These are phyloP conservation scores for Letharia columbiana DNA, from an alignment of 495 filamentous ascomycete genomes.

Conservation along the genomic window DNA sequence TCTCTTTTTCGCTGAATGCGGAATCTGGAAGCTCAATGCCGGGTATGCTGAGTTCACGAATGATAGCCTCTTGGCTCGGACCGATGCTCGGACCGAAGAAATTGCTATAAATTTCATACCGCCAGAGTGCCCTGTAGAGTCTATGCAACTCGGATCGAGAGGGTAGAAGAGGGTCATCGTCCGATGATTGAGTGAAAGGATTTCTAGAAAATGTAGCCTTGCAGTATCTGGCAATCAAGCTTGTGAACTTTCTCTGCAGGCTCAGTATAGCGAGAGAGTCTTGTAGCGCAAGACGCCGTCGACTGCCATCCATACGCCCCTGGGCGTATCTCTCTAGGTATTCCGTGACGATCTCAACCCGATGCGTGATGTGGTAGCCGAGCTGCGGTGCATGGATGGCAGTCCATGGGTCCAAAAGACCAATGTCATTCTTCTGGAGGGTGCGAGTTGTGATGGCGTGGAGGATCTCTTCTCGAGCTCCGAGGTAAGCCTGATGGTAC, in stretches of 20 bases:
- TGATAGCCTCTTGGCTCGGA: too few relatives aligned
- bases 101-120: neutral
- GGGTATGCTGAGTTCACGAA: neutral
- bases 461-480: neutral
- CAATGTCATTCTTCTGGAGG: neutral
- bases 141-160: neutral
- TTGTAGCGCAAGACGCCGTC: neutral
- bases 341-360: neutral
- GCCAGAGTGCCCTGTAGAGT: neutral
- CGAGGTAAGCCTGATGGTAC: slow-evolving; percentile 1
- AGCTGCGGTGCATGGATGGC: slow-evolving; percentile 1
- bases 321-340: neutral
- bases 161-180: neutral
- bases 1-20: neutral
- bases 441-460: neutral
- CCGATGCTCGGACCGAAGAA: neutral
- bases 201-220: neutral
- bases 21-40: neutral
- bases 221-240: neutral
- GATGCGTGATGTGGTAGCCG: neutral
- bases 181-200: neutral
- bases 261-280: slow-evolving; percentile 1
- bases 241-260: neutral
- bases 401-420: slow-evolving; percentile 2
- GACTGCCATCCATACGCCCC: neutral